A percentile compares a stretch with the other conserved stretches of the same genome.
These are phyloP conservation scores for Penicillium paxilli DNA, from an alignment of 495 filamentous ascomycete genomes.

Conservation along the genomic window DNA sequence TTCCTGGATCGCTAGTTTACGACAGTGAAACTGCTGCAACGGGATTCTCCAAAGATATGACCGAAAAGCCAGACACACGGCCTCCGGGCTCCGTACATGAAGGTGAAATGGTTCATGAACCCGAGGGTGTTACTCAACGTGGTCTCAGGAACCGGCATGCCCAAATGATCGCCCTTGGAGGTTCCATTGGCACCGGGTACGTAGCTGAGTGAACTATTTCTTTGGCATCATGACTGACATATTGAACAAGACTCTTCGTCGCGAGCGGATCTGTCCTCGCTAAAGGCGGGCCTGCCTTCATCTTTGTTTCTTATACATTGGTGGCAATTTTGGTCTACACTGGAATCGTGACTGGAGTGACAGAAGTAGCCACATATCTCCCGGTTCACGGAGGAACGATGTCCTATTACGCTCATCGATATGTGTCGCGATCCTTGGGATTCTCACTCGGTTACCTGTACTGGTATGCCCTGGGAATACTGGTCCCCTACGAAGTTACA, in stretches of 20 bases:
- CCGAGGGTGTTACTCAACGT: not conserved
- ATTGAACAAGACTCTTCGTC: constrained; percentile 19
- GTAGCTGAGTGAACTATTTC: not conserved
- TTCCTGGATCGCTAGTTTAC: no score
- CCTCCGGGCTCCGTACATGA: no score
- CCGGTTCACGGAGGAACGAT: constrained; percentile 53
- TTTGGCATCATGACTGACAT: not conserved
- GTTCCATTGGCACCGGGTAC: constrained; percentile 60
- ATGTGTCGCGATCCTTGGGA: constrained; percentile 52
- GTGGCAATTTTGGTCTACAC: constrained; percentile 54
- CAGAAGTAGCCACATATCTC: constrained; percentile 58
- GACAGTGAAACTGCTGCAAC: no score
- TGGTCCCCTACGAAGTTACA: constrained; percentile 61
- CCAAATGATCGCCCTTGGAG: constrained; percentile 63
- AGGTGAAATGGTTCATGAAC: no score
- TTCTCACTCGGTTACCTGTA: constrained; percentile 58
- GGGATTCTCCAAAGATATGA: no score
- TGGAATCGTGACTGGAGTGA: constrained; percentile 53
- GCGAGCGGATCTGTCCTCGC: constrained; percentile 56
- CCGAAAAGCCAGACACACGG: no score
- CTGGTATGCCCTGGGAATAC: constrained; percentile 58
- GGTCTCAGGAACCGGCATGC: constrained; percentile 49
- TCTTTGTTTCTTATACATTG: constrained; percentile 59
- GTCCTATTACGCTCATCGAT: constrained; percentile 48
- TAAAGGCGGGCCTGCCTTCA: constrained; percentile 54